Conservation (phyloP, 2,329 filamentous ascomycete species). For the Phaeosphaeria sp. region DNA sequence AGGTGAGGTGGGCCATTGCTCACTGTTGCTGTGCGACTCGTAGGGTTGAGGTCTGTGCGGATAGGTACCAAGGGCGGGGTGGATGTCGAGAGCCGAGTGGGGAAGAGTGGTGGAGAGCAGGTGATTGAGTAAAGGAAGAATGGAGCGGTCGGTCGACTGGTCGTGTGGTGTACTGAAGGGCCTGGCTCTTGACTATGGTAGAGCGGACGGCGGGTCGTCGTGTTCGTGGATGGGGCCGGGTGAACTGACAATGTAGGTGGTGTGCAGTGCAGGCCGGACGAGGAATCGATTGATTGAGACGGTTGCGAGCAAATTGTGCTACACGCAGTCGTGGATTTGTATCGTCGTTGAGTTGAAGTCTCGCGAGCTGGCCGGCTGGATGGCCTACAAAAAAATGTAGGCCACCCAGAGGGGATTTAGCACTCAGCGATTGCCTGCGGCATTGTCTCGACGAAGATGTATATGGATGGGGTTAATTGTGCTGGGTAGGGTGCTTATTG, state of each 20-base stretch:
- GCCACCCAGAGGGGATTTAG: conserved; percentile 86
- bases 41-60: neutral
- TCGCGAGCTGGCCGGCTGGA: conserved; percentile 86
- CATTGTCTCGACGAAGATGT: conserved; percentile 55
- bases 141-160: conserved; percentile 34
- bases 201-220: conserved; percentile 42
- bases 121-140: conserved; percentile 1
- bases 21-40: conserved; percentile 7
- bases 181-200: conserved; percentile 46
- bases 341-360: conserved; percentile 62
- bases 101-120: neutral
- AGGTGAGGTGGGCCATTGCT: conserved; percentile 37
- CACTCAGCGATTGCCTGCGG: conserved; percentile 64
- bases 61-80: neutral
- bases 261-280: conserved; percentile 42
- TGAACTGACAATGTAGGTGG: conserved; percentile 41
- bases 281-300: conserved; percentile 39
- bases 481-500: conserved; percentile 34
- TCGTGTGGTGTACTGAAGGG: conserved; percentile 40
- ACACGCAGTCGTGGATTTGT: conserved; percentile 44
- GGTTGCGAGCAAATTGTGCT: conserved; percentile 42
- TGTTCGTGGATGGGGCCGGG: conserved; percentile 37
- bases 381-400: conserved; percentile 60
- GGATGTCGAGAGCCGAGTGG: conserved; percentile 4
- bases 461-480: conserved; percentile 30